Base-by-base conservation (phyloP, 1,139 yeast species). In the Yamadazyma pseudoaaseri region DNA sequence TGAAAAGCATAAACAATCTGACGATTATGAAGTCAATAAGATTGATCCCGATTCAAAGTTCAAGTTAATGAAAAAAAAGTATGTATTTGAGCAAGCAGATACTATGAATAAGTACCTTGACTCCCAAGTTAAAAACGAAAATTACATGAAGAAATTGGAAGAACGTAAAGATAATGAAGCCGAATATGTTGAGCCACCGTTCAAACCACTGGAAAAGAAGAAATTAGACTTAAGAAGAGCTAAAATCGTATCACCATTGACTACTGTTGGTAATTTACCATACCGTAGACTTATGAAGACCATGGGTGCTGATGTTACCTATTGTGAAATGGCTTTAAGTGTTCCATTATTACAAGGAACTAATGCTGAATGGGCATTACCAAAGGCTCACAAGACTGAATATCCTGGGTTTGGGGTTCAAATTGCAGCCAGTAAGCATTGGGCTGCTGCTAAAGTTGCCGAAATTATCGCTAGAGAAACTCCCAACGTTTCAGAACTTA, bases 181-280 rank as follows among this genome's bases (percentile, higher is more conserved):
- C 6, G 62, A 72, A 10, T 92, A 78, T 51, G 65, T 76, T 35
- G 97, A 90, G 52, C 74, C 94, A 2, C 82, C 90, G n/a, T 77
- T 81, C 58, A 78, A 76, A 49, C 72, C 86, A 1, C 64, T 75
- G n/a, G 97, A 92, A 58, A 92, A 92, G 76, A 85, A 82, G 57
- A 72, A 62, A 40, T 58, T 94, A 29, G 67, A 87, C 52, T 70
- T 86, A 34, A 65, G 70, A 33, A 65, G 78, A 26, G 92, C 94
- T 41, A 90, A 87, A 57, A 89, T 92, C 41, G 83, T 92, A 9
- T 87, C 97, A 1, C 99, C 99, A 2, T 73, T 92, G 44, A 94
- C 99, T 15, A 92, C 99, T 0, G 98, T 94, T 6, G 99, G 99
- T 20, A 92, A 92, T 58, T 69, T 94, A 51, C 98, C 99, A 10